Base-by-base conservation (phyloP, 1,139 yeast species). In the Pichia cactophila region DNA sequence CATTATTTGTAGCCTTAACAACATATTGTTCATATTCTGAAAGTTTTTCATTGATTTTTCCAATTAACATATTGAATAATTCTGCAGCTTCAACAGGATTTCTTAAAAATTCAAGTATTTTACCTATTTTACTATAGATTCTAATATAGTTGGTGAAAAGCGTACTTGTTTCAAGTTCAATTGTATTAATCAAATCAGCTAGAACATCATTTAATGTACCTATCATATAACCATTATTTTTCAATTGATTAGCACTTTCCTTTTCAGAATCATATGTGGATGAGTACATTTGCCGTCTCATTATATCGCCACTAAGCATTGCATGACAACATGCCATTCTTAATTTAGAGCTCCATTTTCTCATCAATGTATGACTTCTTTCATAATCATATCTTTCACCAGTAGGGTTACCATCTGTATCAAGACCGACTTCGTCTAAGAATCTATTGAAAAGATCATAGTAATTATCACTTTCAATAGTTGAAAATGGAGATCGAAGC, bases 251-350 rank as follows among this genome's bases (percentile, higher is more conserved):
- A 5, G 23, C n/a, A 37, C 7, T 37, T 3, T 23, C 14, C 16
- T 17, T 39, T 52, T 52, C 38, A 37, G 7, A 2, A 31, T 31
- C 35, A 31, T 12, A 7, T 6, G 12, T 6, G 2, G 39, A 16
- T 36, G 39, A 17, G 23, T 11, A 10, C 23, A 52, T 35, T 28
- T 45, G 46, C 20, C 42, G 33, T 8, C 45, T 41, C 10, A 41
- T 12, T 26, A 35, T 42, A 36, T 39, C 11, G n/a, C 47, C 45
- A 31, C 35, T 42, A 28, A 52, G 39, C 29, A 52, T 81, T 0
- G 96, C 89, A 65, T 87, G 92, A 54, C 94, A 85, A 58, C 97
- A 90, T 0, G 86, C 74, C 61, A 86, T 90, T 35, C 97, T 72
- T 33, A 90, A 68, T 46, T 77, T 72, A 14, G 74, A 71, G 11